These are phyloP conservation scores for Xylariales sp. DNA, from an alignment of 2,329 filamentous ascomycete genomes.

Conservation along the genomic window DNA sequence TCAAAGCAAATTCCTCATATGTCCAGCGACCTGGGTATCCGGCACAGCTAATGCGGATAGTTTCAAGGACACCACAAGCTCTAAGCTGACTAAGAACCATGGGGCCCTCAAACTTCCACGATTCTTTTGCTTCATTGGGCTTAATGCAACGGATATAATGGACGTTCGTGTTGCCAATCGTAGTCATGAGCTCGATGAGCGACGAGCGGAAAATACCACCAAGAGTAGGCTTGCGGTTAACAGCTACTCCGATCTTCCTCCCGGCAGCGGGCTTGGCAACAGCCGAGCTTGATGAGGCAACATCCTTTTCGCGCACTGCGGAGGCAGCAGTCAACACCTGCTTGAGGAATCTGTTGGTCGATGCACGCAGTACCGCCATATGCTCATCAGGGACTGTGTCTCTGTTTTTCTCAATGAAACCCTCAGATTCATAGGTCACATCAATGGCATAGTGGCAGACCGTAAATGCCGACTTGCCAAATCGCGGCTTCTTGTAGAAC, in stretches of 20 bases:
- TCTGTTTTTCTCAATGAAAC: constrained; percentile 99
- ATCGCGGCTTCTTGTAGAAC: constrained; percentile 98
- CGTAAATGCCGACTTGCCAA: constrained; percentile 96
- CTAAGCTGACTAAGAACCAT: constrained; percentile 98
- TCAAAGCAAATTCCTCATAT: constrained; percentile 95
- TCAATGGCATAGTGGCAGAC: constrained; percentile 98
- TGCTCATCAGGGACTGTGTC: constrained; percentile 99
- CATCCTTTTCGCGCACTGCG: constrained; percentile 89
- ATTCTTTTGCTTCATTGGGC: constrained; percentile 94
- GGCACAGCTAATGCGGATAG: constrained; percentile 95
- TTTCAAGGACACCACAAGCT: constrained; percentile 98
- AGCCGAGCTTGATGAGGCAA: constrained; percentile 70
- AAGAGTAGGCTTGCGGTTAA: constrained; percentile 95
- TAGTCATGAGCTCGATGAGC: constrained; percentile 96
- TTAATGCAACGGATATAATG: constrained; percentile 99
- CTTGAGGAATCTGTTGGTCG: constrained; percentile 85
- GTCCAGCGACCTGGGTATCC: constrained; percentile 99
- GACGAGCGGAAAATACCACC: constrained; percentile 99
- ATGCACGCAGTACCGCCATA: constrained; percentile 88
- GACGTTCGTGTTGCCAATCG: constrained; percentile 97
- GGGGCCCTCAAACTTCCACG: constrained; percentile 98
- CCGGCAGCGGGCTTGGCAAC: constrained; percentile 85
- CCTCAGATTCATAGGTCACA: constrained; percentile 98
- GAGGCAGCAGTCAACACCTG: constrained; percentile 88
- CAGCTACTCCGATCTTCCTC: constrained; percentile 88